Percentiles rank a stretch among this genome's conserved stretches.
phyloP scores from a whole-genome alignment of 2,329 filamentous ascomycete species.

The Leptographium galeiforme region DNA sequence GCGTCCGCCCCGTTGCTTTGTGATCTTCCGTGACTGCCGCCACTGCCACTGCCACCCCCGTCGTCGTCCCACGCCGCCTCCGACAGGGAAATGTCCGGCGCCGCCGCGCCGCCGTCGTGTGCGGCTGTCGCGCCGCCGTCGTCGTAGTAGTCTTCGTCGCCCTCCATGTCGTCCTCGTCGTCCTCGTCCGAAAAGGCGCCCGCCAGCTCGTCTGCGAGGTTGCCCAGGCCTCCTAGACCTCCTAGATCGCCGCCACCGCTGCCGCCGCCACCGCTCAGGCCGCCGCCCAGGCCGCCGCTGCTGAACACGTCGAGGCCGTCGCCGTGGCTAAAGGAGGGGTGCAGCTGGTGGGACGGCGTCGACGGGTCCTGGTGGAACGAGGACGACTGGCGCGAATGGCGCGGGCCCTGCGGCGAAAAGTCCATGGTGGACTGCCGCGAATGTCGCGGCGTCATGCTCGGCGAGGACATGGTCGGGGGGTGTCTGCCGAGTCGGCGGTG shows the following conservation, averaged over 20 bases:
- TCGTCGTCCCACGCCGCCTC: slow-evolving; percentile 14
- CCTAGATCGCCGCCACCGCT: slow-evolving; percentile 19
- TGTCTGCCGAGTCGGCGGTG: neutral
- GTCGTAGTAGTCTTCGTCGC: slow-evolving; percentile 25
- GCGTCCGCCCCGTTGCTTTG: slow-evolving; percentile 30
- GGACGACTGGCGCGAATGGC: slow-evolving; percentile 29
- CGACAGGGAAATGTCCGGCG: slow-evolving; percentile 24
- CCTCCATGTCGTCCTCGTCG: slow-evolving; percentile 33
- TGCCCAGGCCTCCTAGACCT: slow-evolving; percentile 40
- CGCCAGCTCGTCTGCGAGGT: slow-evolving; percentile 68
- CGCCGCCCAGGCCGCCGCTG: slow-evolving; percentile 5
- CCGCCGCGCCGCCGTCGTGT: neutral
- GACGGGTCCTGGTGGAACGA: slow-evolving; percentile 31
- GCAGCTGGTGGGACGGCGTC: slow-evolving; percentile 25
- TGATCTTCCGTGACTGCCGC: slow-evolving; percentile 10
- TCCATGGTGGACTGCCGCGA: slow-evolving; percentile 47
- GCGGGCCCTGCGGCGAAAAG: slow-evolving; percentile 29
- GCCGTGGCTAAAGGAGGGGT: slow-evolving; percentile 31
- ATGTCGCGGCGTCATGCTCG: slow-evolving; percentile 32
- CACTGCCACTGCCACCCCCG: slow-evolving; percentile 6
- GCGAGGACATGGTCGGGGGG: neutral
- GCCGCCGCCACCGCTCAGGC: slow-evolving; percentile 17
- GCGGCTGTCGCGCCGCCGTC: slow-evolving; percentile 18
- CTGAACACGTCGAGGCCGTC: slow-evolving; percentile 24
- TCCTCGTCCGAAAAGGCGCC: slow-evolving; percentile 55